Evolutionary conservation across 1,284 basidiomycete genomes (phyloP), one percentile per base, ranked within the genome.

Genomic region (Melampsora occidentalis): DNA sequence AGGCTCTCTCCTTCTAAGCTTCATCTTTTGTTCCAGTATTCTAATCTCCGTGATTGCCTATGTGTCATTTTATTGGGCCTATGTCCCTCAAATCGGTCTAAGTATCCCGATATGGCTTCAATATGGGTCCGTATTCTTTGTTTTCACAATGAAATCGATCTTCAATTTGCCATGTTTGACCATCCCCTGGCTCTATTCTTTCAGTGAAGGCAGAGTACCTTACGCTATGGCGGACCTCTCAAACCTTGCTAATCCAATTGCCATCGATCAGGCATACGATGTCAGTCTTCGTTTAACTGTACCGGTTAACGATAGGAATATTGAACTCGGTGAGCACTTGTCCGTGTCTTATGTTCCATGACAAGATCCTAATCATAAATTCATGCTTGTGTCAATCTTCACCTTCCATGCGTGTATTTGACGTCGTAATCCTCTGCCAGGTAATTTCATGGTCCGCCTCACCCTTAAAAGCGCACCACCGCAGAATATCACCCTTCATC

Each of bases 361-460:
- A n/a, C 28, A n/a, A 33, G n/a, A 64, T n/a, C 6, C 39, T 64
- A 1, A 64, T 35, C 31, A 64, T 18, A 1, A 33, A 64, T 6
- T 64, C n/a, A 64, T 9, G 0, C n/a, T 33, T 64, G 12, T 42
- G 42, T 12, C 31, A n/a, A 31, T 22, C 62, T 42, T 31, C 42
- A 10, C 39, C 61, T 51, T 10, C 33, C 4, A 63, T 57, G 25
- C 25, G 12, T 57, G n/a, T 57, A 42, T 42, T 42, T 42, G 12
- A 42, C 12, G 42, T 12, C 42, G 42, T 42, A 42, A 12, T 12
- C 12, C 25, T 10, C 49, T 57, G 22, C 46, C 28, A 73, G 71
- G 71, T 33, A 73, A 73, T 28, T 73, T 73, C 39, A 73, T 73
- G 71, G 63, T 66, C n/a, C 48, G 65, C n/a, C 51, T 73, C 20